Evolutionary conservation across 331 rosid genomes (phyloP), one percentile per base, ranked within the genome.

Genomic region (Phaseolus coccineus): DNA sequence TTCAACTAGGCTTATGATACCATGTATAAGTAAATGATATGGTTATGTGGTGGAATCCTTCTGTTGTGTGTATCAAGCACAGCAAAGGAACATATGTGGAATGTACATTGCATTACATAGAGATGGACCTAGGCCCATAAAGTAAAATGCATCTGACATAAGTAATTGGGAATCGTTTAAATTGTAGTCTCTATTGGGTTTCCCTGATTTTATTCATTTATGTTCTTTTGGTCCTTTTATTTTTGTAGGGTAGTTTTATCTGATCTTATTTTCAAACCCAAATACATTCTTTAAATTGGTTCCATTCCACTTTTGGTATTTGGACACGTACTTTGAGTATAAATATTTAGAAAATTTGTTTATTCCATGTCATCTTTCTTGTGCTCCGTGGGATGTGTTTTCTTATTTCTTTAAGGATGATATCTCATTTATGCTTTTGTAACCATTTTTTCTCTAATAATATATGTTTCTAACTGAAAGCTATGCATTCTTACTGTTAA

Each of bases 291-390:
- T 58, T 27, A 27, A 59, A 2, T 15, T 39, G 28, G 24, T 13
- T 61, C 11, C 24, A 31, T 61, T 61, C 66, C 44, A 14, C 12
- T 61, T 30, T 61, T 61, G 44, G 6, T 30, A 28, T 28, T 28
- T 28, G 31, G 31, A 28, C 31, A 28, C 31, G 31, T 28, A 30
- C 31, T 30, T 30, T 30, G 1, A 1, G 31, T 30, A 30, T 30
- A 30, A 30, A n/a, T 37, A 62, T 77, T 55, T 31, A 35, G 57
- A 39, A 67, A 28, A 40, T 77, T 40, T 77, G 47, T 9, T 37
- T 8, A 14, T 25, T 53, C 39, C 31, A 67, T 53, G 58, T 22
- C 52, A 15, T 65, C 27, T 40, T 62, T 48, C 19, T 62, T 75
- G 14, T 59, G 68, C 2, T 2, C 35, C 6, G 3, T 58, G 22